These are phyloP conservation scores for Scheffersomyces ergatensis DNA, from an alignment of 805 yeast genomes.

Conservation along the genomic window DNA sequence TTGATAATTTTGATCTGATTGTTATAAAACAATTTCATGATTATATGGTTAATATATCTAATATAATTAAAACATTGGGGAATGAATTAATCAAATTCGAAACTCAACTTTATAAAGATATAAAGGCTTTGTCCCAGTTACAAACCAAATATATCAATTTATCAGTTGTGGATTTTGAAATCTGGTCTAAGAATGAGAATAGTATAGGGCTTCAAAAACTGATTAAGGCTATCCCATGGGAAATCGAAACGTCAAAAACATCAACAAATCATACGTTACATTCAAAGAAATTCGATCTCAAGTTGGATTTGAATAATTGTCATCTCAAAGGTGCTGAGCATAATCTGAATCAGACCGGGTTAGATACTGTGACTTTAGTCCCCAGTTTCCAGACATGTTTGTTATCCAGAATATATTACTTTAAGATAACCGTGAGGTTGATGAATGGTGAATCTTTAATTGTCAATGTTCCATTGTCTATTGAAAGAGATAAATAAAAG, in stretches of 20 bases:
- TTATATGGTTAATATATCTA: conserved; percentile 20
- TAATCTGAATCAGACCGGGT: conserved; percentile 13
- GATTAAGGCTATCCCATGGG: conserved; percentile 30
- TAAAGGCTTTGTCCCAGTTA: conserved; percentile 32
- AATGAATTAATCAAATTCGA: conserved; percentile 31
- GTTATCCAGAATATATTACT: conserved; percentile 33
- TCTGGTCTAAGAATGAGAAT: conserved; percentile 7
- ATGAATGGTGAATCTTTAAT: conserved; percentile 26
- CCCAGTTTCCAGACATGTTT: conserved; percentile 40
- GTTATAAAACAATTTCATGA: conserved; percentile 29
- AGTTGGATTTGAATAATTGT: conserved; percentile 26
- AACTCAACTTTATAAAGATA: conserved; percentile 31
- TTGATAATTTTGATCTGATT: conserved; percentile 29
- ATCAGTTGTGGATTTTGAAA: conserved; percentile 17
- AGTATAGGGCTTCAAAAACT: conserved; percentile 18
- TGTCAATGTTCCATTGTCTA: conserved; percentile 34
- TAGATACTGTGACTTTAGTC: conserved; percentile 32
- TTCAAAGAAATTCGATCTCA: conserved; percentile 27
- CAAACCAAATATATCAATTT: conserved; percentile 33
- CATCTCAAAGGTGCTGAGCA: conserved; percentile 25
- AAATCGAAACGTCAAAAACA: conserved; percentile 4
- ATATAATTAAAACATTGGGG: conserved; percentile 33
- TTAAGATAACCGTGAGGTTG: conserved; percentile 28
- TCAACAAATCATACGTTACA: conserved; percentile 16
- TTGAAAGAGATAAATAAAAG: conserved; percentile 14